Conservation (phyloP, 2,329 filamentous ascomycete species). For the Fusarium subtropicale region DNA sequence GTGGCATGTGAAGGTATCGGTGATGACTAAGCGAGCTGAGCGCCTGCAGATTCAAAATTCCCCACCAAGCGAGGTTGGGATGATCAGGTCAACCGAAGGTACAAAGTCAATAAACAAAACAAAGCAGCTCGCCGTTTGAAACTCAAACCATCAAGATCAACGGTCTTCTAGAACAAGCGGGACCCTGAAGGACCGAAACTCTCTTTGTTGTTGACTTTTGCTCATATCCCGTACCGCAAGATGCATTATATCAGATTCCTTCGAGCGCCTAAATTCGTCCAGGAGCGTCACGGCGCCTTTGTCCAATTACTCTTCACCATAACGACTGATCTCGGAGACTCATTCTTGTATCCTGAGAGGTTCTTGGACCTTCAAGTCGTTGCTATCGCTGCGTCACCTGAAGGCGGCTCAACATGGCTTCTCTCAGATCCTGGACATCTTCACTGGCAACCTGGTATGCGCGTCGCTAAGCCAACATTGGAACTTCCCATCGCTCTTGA, state of each 20-base stretch:
- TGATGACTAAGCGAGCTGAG: constrained; percentile 33
- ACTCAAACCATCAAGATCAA: neutral
- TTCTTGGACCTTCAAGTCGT: constrained; percentile 58
- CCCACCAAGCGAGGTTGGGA: constrained; percentile 25
- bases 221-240: constrained; percentile 11
- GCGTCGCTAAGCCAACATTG: constrained; percentile 54
- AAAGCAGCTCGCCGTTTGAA: neutral
- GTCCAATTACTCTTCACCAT: constrained; percentile 64
- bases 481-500: constrained; percentile 48
- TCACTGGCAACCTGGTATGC: constrained; percentile 52
- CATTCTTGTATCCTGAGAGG: constrained; percentile 60
- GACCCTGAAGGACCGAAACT: neutral
- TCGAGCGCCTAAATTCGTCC: constrained; percentile 57
- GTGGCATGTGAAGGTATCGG: constrained; percentile 14
- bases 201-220: neutral
- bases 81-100: constrained; percentile 4
- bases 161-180: neutral
- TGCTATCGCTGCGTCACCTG: constrained; percentile 44
- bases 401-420: constrained; percentile 41
- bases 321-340: constrained; percentile 68
- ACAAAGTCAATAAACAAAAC: constrained; percentile 5
- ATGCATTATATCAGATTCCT: constrained; percentile 71
- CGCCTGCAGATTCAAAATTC: constrained; percentile 23
- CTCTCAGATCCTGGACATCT: constrained; percentile 46
- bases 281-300: constrained; percentile 40